Conservation (phyloP, 495 filamentous ascomycete species). For the Cairneyella variabilis region DNA sequence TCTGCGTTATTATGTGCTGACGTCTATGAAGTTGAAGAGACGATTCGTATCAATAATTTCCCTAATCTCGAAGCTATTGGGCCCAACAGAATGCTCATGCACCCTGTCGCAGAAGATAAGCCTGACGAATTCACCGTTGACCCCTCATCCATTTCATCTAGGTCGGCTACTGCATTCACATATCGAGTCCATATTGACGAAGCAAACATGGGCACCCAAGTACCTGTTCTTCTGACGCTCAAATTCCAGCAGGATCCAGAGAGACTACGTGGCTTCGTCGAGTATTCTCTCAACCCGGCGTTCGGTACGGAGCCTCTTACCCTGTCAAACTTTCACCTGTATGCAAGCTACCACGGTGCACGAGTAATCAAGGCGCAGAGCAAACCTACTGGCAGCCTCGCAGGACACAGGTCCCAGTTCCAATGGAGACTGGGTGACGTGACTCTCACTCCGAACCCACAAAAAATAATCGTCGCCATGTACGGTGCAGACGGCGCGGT, state of each 20-base stretch:
- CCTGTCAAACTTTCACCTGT: slow-evolving; percentile 77
- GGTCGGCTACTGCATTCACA: slow-evolving; percentile 82
- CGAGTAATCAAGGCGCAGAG: slow-evolving; percentile 61
- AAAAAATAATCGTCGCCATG: slow-evolving; percentile 78
- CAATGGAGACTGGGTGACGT: slow-evolving; percentile 88
- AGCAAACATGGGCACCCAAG: slow-evolving; percentile 55
- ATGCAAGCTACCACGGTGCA: slow-evolving; percentile 71
- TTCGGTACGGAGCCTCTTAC: slow-evolving; percentile 54
- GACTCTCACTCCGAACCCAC: slow-evolving; percentile 45
- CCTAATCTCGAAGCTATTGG: slow-evolving; percentile 88
- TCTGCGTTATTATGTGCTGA: not conserved
- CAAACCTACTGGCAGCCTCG: slow-evolving; percentile 74
- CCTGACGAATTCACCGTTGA: slow-evolving; percentile 80
- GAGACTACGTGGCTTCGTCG: slow-evolving; percentile 77
- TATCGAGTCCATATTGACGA: slow-evolving; percentile 85
- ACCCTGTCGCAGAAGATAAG: slow-evolving; percentile 57
- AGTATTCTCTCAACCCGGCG: slow-evolving; percentile 79
- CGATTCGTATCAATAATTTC: slow-evolving; percentile 87
- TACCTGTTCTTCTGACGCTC: slow-evolving; percentile 74
- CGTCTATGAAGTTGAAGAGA: slow-evolving; percentile 46
- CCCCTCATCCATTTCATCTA: slow-evolving; percentile 44
- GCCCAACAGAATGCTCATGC: slow-evolving; percentile 86
- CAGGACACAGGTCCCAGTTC: slow-evolving; percentile 81
- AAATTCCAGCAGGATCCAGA: slow-evolving; percentile 79
- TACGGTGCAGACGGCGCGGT: slow-evolving; percentile 65